A percentile compares a stretch with the other conserved stretches of the same genome.
phyloP scores from a whole-genome alignment of 257 asterid genomes.

The Voacanga thouarsii region DNA sequence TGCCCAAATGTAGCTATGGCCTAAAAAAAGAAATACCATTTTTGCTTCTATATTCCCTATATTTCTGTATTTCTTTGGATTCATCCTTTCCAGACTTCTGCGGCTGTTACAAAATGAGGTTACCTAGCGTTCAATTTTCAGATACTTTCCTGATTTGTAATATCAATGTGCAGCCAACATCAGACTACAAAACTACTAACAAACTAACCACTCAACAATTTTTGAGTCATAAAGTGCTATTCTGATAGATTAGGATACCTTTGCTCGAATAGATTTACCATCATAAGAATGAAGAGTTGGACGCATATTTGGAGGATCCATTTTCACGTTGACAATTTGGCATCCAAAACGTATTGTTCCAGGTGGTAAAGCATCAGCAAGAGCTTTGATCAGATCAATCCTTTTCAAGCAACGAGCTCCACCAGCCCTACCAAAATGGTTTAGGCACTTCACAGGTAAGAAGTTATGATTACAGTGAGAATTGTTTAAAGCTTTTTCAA shows the following conservation, averaged over 20 bases:
- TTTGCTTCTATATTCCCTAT: background rate
- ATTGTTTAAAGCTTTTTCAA: background rate
- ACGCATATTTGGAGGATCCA: constrained; percentile 22
- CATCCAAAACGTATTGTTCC: constrained; percentile 29
- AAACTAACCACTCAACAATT: background rate
- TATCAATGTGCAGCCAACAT: too few relatives aligned
- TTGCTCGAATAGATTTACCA: constrained; percentile 21
- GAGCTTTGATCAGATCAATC: constrained; percentile 30
- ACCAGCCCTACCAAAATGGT: constrained; percentile 14
- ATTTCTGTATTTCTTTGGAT: background rate
- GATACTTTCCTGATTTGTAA: background rate
- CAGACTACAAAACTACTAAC: background rate
- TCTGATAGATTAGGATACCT: constrained; percentile 25
- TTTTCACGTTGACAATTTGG: constrained; percentile 17
- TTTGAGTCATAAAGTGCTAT: background rate
- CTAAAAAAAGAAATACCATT: background rate
- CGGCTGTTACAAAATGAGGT: too few relatives aligned
- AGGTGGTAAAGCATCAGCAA: constrained; percentile 37
- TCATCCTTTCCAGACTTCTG: too few relatives aligned
- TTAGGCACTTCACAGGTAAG: background rate
- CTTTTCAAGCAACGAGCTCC: constrained; percentile 40
- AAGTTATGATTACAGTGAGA: background rate
- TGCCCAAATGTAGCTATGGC: background rate
- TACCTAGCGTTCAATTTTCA: background rate
- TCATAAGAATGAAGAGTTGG: constrained; percentile 28